Percentiles rank a stretch among this genome's conserved stretches.
These are phyloP conservation scores for Emmonsiellopsis sp. DNA, from an alignment of 2,329 filamentous ascomycete species.

Conservation along the genomic window DNA sequence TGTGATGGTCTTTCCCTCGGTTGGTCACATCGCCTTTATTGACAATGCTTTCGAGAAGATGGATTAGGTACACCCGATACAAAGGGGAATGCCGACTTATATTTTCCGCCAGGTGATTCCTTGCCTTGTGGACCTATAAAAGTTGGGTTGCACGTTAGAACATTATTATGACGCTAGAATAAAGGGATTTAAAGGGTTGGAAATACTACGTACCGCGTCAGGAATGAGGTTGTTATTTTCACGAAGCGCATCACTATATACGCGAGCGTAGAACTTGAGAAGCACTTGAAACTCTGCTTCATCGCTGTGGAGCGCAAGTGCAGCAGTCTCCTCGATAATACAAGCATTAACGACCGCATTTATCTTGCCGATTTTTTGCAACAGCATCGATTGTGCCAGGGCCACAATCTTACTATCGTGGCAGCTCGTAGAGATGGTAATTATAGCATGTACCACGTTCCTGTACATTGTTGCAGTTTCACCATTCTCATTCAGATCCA, in stretches of 20 bases:
- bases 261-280: conserved; percentile 69
- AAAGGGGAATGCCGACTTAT: conserved; percentile 57
- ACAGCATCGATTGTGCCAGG: conserved; percentile 83
- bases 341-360: conserved; percentile 70
- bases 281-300: conserved; percentile 75
- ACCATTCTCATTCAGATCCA: conserved; percentile 65
- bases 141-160: conserved; percentile 3
- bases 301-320: conserved; percentile 66
- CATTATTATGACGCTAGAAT: neutral
- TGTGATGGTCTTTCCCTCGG: conserved; percentile 60
- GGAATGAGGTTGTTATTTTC: conserved; percentile 59
- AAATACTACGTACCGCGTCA: conserved; percentile 52
- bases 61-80: conserved; percentile 73
- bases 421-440: conserved; percentile 72
- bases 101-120: conserved; percentile 68
- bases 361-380: conserved; percentile 90
- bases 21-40: conserved; percentile 82
- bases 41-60: conserved; percentile 77
- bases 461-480: conserved; percentile 68
- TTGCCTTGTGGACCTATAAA: conserved; percentile 60
- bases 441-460: conserved; percentile 91
- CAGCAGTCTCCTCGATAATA: conserved; percentile 74
- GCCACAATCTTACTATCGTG: conserved; percentile 88
- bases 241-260: conserved; percentile 63
- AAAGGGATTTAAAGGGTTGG: neutral